A percentile compares a stretch with the other conserved stretches of the same genome.
phyloP scores from a whole-genome alignment of 352 stramenopile genomes.

The Pelagophyceae sp. region DNA sequence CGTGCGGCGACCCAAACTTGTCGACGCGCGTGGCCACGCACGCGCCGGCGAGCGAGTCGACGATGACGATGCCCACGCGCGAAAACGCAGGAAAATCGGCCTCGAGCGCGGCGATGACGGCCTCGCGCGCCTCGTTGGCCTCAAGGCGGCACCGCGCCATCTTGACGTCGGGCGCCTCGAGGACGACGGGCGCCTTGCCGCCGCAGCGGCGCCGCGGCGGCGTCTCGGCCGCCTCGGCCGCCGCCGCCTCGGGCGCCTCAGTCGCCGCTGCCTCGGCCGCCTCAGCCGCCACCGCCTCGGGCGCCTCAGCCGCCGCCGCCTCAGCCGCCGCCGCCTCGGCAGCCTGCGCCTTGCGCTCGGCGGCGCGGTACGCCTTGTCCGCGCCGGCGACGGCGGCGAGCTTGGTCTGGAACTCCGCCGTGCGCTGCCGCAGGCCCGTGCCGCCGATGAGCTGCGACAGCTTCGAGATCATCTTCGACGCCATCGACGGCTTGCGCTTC shows the following conservation, averaged over 20 bases:
- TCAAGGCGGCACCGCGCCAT: not conserved
- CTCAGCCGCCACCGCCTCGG: not conserved
- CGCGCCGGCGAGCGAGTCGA: not conserved
- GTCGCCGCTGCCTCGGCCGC: too few relatives aligned
- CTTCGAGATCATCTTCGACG: not conserved
- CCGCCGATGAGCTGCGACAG: too few relatives aligned
- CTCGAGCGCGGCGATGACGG: not conserved
- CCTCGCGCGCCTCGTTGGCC: not conserved
- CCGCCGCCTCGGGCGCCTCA: not conserved
- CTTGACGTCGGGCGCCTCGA: not conserved
- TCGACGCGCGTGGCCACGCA: not conserved
- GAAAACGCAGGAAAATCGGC: not conserved
- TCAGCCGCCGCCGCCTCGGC: not conserved
- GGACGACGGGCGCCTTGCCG: not conserved
- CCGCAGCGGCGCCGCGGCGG: not conserved
- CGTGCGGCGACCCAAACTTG: not conserved
- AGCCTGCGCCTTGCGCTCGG: too few relatives aligned
- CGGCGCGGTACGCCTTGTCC: too few relatives aligned
- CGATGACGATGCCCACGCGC: not conserved
- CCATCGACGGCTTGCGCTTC: not conserved
- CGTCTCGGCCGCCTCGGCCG: too few relatives aligned
- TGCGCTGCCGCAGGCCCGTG: not conserved
- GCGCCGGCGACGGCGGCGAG: too few relatives aligned
- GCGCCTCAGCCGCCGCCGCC: too few relatives aligned
- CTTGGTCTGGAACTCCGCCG: not conserved